Evolutionary conservation across 2,329 filamentous ascomycete genomes (phyloP).

Genomic region (Triangularia setosa): DNA sequence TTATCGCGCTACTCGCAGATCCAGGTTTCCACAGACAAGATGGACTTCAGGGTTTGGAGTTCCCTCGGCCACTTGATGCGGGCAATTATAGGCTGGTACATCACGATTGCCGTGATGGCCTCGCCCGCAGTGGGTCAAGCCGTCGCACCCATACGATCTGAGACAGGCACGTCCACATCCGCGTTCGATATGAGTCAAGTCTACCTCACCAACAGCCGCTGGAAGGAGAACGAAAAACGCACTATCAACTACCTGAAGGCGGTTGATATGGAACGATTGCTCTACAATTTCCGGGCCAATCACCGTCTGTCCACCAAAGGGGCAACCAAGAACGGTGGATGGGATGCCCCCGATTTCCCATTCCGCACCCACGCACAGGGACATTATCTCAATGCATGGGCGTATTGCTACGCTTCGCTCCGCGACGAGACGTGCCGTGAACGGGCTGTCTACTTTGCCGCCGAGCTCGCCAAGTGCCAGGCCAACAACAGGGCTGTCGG

Average conservation of each 20-base stretch:
- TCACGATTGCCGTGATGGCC: too few species aligned
- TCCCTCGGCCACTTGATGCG: too few species aligned
- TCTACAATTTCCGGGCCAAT: slow-evolving; percentile 46
- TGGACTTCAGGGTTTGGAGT: too few species aligned
- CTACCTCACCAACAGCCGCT: slow-evolving; percentile 37
- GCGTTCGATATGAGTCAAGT: slow-evolving; percentile 26
- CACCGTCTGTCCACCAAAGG: slow-evolving; percentile 45
- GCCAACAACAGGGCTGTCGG: slow-evolving; percentile 44
- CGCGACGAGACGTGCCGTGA: slow-evolving; percentile 41
- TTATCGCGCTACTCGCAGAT: too few species aligned
- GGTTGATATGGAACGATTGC: slow-evolving; percentile 42
- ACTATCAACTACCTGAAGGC: slow-evolving; percentile 44
- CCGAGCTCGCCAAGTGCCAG: slow-evolving; percentile 48
- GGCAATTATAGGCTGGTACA: too few species aligned
- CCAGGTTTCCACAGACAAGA: too few species aligned
- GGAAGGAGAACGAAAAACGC: slow-evolving; percentile 40
- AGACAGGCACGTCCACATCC: too few species aligned
- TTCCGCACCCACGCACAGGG: slow-evolving; percentile 51
- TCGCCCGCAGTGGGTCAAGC: too few species aligned
- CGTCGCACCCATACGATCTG: too few species aligned
- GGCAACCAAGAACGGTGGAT: slow-evolving; percentile 45
- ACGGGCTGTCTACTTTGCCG: slow-evolving; percentile 43
- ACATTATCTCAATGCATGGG: slow-evolving; percentile 48
- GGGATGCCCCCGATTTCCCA: slow-evolving; percentile 52
- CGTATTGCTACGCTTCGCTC: slow-evolving; percentile 27